Conservation (phyloP, 2,329 filamentous ascomycete genomes). For the Colletotrichum horii region DNA sequence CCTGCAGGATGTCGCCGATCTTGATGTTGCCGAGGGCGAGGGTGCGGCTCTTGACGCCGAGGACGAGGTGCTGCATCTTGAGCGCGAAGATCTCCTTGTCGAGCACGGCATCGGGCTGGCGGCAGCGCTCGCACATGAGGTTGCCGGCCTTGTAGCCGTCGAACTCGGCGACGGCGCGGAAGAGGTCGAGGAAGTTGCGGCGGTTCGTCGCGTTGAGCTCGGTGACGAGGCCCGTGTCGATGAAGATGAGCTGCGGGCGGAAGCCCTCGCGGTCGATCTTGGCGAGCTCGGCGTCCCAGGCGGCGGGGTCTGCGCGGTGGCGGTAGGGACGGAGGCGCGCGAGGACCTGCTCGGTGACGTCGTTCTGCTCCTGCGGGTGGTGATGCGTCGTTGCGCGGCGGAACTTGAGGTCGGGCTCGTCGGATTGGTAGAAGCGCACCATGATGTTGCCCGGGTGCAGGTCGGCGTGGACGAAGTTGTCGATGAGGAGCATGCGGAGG, state of each 20-base stretch:
- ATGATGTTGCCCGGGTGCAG: conserved; percentile 98
- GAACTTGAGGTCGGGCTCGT: conserved; percentile 66
- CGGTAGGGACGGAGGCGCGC: conserved; percentile 77
- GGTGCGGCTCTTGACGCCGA: conserved; percentile 88
- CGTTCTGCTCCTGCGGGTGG: conserved; percentile 55
- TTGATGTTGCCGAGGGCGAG: conserved; percentile 93
- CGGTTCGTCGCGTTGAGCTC: conserved; percentile 89
- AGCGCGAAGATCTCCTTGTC: conserved; percentile 90
- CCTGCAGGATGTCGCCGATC: conserved; percentile 92
- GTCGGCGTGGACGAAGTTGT: conserved; percentile 98
- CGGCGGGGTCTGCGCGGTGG: conserved; percentile 62
- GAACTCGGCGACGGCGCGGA: conserved; percentile 94
- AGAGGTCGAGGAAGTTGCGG: conserved; percentile 90
- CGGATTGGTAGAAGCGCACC: conserved; percentile 94
- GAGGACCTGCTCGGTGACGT: conserved; percentile 88
- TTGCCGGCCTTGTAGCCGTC: conserved; percentile 95
- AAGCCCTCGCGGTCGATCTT: conserved; percentile 88
- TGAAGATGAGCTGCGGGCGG: conserved; percentile 93
- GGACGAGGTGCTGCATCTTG: conserved; percentile 95
- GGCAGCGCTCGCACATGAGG: conserved; percentile 94
- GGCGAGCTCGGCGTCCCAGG: conserved; percentile 77
- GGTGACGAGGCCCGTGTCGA: conserved; percentile 94
- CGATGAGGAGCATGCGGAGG: conserved; percentile 92
- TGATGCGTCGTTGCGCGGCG: conserved; percentile 30
- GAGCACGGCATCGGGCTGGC: conserved; percentile 88